Conservation (phyloP, 768 basidiomycete species). For the Russula virescens region DNA sequence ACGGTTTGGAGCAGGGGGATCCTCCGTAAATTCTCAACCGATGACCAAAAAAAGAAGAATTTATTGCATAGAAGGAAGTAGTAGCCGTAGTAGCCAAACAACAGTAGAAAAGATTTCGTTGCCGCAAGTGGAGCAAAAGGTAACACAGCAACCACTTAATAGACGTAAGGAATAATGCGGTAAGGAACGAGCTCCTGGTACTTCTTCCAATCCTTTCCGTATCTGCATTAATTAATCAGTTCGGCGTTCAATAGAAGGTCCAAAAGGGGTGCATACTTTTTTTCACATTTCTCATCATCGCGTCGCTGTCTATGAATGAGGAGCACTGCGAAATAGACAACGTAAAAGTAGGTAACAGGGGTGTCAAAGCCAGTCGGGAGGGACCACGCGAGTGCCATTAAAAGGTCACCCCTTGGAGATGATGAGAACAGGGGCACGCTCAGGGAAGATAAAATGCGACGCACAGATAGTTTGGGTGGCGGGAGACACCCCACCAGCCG, state of each 20-base stretch:
- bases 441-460: slow-evolving; percentile 25
- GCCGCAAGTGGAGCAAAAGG: neutral
- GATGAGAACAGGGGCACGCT: neutral
- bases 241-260: neutral
- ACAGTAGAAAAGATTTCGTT: neutral
- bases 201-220: slow-evolving; percentile 89
- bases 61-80: neutral
- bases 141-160: slow-evolving; percentile 36
- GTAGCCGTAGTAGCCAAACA: too few species aligned
- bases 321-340: slow-evolving; percentile 80
- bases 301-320: slow-evolving; percentile 86
- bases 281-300: slow-evolving; percentile 87
- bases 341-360: slow-evolving; percentile 95
- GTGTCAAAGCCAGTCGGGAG: slow-evolving; percentile 88
- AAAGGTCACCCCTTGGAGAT: slow-evolving; percentile 61
- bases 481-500: slow-evolving; percentile 95
- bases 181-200: slow-evolving; percentile 85
- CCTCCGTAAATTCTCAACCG: neutral
- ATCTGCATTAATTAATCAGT: slow-evolving; percentile 40
- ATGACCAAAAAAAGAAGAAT: neutral
- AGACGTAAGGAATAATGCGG: slow-evolving; percentile 80
- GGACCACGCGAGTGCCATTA: slow-evolving; percentile 92
- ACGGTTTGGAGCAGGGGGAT: slow-evolving; percentile 12
- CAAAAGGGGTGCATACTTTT: slow-evolving; percentile 38
- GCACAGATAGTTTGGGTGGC: slow-evolving; percentile 90